These are phyloP conservation scores for Didymella segeticola DNA, from an alignment of 2,329 filamentous ascomycete genomes.

Conservation along the genomic window DNA sequence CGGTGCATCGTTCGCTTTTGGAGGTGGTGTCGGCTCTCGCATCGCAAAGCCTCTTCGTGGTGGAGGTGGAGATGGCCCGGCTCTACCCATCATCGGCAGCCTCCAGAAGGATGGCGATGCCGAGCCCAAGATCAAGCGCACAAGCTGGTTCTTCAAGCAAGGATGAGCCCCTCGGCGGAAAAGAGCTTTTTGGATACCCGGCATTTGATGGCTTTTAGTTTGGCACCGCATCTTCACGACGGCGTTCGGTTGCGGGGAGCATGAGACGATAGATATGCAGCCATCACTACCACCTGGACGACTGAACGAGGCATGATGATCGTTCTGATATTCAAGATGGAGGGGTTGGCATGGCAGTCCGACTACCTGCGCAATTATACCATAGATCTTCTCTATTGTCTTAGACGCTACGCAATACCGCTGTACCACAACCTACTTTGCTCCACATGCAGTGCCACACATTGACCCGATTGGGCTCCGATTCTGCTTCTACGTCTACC, in stretches of 20 bases:
- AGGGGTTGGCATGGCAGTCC: not conserved
- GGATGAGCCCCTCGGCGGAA: constrained; percentile 13
- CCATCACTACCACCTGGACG: not conserved
- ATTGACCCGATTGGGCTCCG: too few relatives aligned
- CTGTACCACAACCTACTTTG: not conserved
- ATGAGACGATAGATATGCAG: constrained; percentile 9
- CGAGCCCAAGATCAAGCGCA: constrained; percentile 67
- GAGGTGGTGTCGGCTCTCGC: constrained; percentile 57
- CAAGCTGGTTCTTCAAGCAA: constrained; percentile 78
- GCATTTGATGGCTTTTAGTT: constrained; percentile 15
- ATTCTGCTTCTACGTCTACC: too few relatives aligned
- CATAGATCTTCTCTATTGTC: constrained; percentile 15
- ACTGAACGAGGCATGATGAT: constrained; percentile 3
- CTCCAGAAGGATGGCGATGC: constrained; percentile 57
- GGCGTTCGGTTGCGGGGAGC: constrained; percentile 13
- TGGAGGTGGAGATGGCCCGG: constrained; percentile 52
- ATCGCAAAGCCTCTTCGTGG: constrained; percentile 71
- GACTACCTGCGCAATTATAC: constrained; percentile 9
- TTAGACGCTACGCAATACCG: not conserved
- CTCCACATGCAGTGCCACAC: not conserved
- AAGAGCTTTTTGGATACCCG: constrained; percentile 18
- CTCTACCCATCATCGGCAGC: constrained; percentile 52
- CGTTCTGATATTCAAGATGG: not conserved
- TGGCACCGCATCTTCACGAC: constrained; percentile 17
- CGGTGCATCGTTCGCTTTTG: constrained; percentile 70